Evolutionary conservation across 345 rosid genomes (phyloP), one percentile per base, ranked within the genome.

Genomic region (Gossypium rotundifolium): DNA sequence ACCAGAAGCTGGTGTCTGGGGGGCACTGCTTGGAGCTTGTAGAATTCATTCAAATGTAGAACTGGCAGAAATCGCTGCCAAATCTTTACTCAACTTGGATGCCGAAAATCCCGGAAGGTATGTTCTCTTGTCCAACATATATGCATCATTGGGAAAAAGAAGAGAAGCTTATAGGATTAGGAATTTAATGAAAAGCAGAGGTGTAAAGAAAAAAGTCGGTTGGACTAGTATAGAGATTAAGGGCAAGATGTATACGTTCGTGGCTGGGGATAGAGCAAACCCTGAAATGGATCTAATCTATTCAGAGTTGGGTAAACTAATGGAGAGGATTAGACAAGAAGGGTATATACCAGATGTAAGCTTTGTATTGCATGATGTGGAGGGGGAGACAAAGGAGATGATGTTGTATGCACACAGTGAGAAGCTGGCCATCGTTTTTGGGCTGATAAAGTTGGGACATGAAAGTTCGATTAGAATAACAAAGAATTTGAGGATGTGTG

Each of bases 401-500:
- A 86, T 82, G 77, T 71, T 89, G 75, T 54, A 58, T 54, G 51
- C 49, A 33, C 93, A 91, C 70, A 89, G 92, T 16, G 93, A 88
- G 81, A 88, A 86, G 79, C 76, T 89, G 20, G 97, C 97, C 1
- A 88, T 93, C 20, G 94, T 94, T 52, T 93, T 84, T 79, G 97
- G 98, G 20, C 90, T 93, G 54, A 60, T 88, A 71, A 93, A 87
- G 82, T 75, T 88, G 45, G 92, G 87, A 0, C 79, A 85, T 82
- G 93, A 88, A 76, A 83, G 81, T 74, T 87, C 88, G 0, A 87
- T 89, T 65, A 87, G 90, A 17, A 88, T 89, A 59, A 93, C 87
- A 82, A 91, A 91, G 72, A 91, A 89, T 77, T 93, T 89, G 73
- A 84, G 94, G 70, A 88, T 89, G 67, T 91, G 93, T 60, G 91